Base-by-base conservation (phyloP, 345 rosid genomes). In the Hypericum androsaemum region DNA sequence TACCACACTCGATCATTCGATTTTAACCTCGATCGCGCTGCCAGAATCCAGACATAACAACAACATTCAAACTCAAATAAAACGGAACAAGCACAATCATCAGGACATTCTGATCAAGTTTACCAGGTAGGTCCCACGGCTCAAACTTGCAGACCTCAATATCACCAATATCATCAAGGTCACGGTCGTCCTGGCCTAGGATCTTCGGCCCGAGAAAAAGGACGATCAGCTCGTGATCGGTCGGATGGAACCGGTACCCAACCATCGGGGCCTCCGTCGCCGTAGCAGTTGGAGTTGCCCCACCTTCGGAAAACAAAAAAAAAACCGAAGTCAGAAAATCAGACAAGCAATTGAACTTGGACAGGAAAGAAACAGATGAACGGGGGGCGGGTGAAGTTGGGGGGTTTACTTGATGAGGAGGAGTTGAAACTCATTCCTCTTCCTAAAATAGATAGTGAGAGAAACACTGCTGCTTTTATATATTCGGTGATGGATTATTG, bases 121-220 rank as follows among this genome's bases (percentile, higher is more conserved):
- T 54, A 76, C 81, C 49, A 42, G 74, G 81, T 49, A 79, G 55
- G 0, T 28, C 57, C 15, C 38, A 10, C 0, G 81, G 81, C 0
- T 74, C 70, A 41, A 10, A 52, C 1, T 13, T 32, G 59, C 53
- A 45, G 11, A 62, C 54, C 46, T 62, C 56, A 9, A 59, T 11
- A 47, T 45, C 62, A 12, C 17, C 12, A 10, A 66, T 39, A 15
- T 11, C 9, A 11, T 42, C n/a, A n/a, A n/a, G 6, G 37, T 43
- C 47, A 28, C 16, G 50, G 54, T 47, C 48, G 5, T 22, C 32
- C 32, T 10, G 11, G 45, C 72, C 72, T 0, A 16, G 10, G 60
- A 59, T 47, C 63, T 71, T 71, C 10, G 0, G 7, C 12, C n/a
- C n/a, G 28, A 66, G 53, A n/a, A 47, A 65, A 49, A 59, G 11